A percentile compares a stretch with the other conserved stretches of the same genome.
These are phyloP conservation scores for Dendrocalamus latiflorus DNA, from an alignment of 202 grass and related monocot genomes.

Conservation along the genomic window DNA sequence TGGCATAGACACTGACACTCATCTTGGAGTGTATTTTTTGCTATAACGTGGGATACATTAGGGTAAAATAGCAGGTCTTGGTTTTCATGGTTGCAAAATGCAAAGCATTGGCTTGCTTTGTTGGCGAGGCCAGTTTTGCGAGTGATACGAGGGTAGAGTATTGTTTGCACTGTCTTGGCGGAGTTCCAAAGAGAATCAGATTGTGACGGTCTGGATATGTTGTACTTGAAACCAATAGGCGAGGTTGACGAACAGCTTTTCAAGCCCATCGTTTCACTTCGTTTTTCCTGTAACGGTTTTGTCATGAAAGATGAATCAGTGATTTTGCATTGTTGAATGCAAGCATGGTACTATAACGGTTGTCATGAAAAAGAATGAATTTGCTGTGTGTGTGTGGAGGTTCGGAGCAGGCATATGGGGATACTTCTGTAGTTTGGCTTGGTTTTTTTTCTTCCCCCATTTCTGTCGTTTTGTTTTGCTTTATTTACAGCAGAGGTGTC, in stretches of 20 bases:
- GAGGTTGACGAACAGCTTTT: background rate
- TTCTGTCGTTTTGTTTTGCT: background rate
- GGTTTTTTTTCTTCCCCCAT: background rate
- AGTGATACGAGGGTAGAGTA: background rate
- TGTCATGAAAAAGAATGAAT: background rate
- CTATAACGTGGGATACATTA: background rate
- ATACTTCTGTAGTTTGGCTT: background rate
- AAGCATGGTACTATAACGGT: background rate
- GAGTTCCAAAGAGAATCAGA: conserved; percentile 1
- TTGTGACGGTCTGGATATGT: conserved; percentile 1
- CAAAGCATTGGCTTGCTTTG: background rate
- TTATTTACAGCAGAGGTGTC: too few species aligned
- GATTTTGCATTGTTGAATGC: background rate
- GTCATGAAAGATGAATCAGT: background rate
- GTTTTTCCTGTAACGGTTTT: background rate
- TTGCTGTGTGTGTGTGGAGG: background rate
- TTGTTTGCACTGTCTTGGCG: background rate
- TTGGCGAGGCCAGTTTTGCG: background rate
- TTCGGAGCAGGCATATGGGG: too few species aligned
- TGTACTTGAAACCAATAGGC: background rate
- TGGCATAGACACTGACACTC: conserved; percentile 64
- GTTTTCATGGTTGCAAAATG: conserved; percentile 3
- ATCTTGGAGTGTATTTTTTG: conserved; percentile 1
- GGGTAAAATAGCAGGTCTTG: background rate
- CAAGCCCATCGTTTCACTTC: background rate